phyloP scores from a whole-genome alignment of 2,329 filamentous ascomycete species.

The Seiridium unicorne region DNA sequence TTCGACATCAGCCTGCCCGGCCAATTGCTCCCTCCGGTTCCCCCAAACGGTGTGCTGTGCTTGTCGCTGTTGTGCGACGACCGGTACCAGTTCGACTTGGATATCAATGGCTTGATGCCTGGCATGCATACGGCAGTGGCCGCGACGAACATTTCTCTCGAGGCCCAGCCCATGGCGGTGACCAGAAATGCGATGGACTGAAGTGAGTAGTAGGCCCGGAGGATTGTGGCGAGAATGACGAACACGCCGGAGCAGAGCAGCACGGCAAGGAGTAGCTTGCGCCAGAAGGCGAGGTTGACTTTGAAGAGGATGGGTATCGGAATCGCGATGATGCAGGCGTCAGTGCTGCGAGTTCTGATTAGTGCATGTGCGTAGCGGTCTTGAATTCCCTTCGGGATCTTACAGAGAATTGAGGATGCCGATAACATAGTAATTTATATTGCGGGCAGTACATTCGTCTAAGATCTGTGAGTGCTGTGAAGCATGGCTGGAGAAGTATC shows the following conservation, averaged over 20 bases:
- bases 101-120: constrained; percentile 6
- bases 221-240: not conserved
- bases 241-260: constrained; percentile 8
- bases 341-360: not conserved
- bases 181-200: not conserved
- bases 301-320: constrained; percentile 9
- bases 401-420: constrained; percentile 4
- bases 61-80: not conserved
- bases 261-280: constrained; percentile 1
- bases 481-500: not conserved
- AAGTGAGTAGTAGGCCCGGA: constrained; percentile 3
- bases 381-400: not conserved
- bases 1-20: not conserved
- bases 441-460: constrained; percentile 8
- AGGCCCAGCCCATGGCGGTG: constrained; percentile 3
- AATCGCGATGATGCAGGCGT: not conserved
- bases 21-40: not conserved
- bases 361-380: not conserved
- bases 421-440: constrained; percentile 8
- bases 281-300: not conserved
- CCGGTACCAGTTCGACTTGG: constrained; percentile 1
- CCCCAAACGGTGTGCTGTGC: not conserved
- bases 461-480: not conserved
- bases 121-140: constrained; percentile 7
- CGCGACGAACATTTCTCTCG: constrained; percentile 6